Conservation (phyloP, 2,329 filamentous ascomycete species). For the Byssochlamys sp. region DNA sequence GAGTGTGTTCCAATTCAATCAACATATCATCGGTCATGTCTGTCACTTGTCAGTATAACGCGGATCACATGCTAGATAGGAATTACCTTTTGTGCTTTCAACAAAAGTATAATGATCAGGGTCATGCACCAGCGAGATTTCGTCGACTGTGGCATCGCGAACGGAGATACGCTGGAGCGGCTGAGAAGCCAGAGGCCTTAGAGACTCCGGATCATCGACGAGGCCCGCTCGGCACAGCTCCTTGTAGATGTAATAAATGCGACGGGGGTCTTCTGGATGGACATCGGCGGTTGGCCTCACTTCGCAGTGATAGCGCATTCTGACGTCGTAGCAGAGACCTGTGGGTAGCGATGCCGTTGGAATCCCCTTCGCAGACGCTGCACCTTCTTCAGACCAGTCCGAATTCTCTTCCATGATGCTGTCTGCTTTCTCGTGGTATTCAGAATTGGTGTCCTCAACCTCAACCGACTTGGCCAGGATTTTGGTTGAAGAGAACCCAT, state of each 20-base stretch:
- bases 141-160: conserved; percentile 64
- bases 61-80: not conserved
- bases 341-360: conserved; percentile 51
- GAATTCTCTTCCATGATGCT: conserved; percentile 31
- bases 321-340: conserved; percentile 78
- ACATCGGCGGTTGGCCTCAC: conserved; percentile 59
- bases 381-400: conserved; percentile 32
- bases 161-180: conserved; percentile 62
- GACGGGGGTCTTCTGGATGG: conserved; percentile 85
- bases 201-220: conserved; percentile 52
- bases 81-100: conserved; percentile 42
- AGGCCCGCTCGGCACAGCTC: conserved; percentile 74
- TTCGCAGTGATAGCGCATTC: conserved; percentile 93
- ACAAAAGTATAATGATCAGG: conserved; percentile 73
- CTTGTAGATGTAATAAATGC: conserved; percentile 87
- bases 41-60: conserved; percentile 15
- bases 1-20: conserved; percentile 56
- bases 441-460: conserved; percentile 13
- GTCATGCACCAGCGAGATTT: conserved; percentile 72
- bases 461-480: conserved; percentile 17
- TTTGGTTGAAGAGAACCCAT: conserved; percentile 12
- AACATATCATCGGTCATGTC: conserved; percentile 51
- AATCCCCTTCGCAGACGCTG: conserved; percentile 31
- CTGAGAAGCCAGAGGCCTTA: conserved; percentile 41
- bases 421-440: conserved; percentile 18